These are phyloP conservation scores for Aspergillus pseudonomiae DNA, from an alignment of 2,329 filamentous ascomycete genomes.

Conservation along the genomic window DNA sequence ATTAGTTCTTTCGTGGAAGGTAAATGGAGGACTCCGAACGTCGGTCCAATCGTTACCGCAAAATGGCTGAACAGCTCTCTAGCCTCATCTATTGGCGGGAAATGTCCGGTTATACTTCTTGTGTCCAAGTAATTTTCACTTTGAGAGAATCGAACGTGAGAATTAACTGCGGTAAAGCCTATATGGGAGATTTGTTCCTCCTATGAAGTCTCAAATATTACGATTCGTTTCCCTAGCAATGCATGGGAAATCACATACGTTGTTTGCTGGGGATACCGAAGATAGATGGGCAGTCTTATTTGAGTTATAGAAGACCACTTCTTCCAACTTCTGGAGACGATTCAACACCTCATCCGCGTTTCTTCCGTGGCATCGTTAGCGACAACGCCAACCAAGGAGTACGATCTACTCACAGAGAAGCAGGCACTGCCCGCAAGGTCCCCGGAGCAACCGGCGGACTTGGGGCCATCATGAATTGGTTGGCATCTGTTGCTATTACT, in stretches of 20 bases:
- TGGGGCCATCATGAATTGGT: background rate
- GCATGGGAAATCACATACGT: background rate
- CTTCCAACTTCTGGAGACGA: background rate
- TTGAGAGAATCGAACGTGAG: background rate
- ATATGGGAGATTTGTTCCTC: background rate
- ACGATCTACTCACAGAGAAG: background rate
- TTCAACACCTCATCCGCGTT: background rate
- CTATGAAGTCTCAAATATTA: background rate
- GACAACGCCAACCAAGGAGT: background rate
- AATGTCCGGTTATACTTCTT: background rate
- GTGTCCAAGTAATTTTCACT: background rate
- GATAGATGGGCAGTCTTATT: background rate
- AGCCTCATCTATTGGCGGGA: background rate
- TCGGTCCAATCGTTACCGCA: background rate
- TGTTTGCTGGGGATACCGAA: background rate
- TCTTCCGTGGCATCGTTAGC: background rate
- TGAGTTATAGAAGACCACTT: background rate
- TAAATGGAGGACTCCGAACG: constrained; percentile 8
- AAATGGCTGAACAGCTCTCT: constrained; percentile 10
- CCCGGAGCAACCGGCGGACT: no score
- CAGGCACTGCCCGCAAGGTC: background rate
- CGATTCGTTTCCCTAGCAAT: background rate
- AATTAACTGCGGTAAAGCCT: background rate
- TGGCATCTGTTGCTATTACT: no score
- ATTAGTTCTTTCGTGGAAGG: constrained; percentile 2